A percentile compares a stretch with the other conserved stretches of the same genome.
These are phyloP conservation scores for Apiotrichum akiyoshidainum DNA, from an alignment of 1,284 basidiomycete species.

Conservation along the genomic window DNA sequence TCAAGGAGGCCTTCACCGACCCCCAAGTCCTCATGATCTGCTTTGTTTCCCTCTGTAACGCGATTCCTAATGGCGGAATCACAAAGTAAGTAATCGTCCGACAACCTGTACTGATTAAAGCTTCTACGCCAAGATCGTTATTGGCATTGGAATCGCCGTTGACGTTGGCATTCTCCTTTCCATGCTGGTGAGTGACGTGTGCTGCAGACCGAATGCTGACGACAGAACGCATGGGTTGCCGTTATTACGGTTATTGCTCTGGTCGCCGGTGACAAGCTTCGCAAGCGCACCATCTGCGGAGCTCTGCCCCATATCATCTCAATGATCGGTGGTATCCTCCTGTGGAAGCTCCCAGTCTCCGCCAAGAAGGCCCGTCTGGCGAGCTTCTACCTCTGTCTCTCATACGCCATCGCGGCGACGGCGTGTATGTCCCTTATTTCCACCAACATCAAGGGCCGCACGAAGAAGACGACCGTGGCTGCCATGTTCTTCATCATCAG, in stretches of 20 bases:
- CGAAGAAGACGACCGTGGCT: conserved; percentile 22
- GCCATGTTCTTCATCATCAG: conserved; percentile 19
- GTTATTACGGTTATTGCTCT: not conserved
- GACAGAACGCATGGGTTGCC: too few species aligned
- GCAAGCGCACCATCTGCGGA: conserved; percentile 16
- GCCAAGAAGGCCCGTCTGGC: not conserved
- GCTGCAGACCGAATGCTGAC: not conserved
- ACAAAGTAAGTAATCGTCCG: not conserved
- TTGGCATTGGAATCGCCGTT: conserved; percentile 18
- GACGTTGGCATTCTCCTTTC: conserved; percentile 17
- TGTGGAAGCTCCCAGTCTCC: not conserved
- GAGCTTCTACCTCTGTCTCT: not conserved
- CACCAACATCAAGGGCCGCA: conserved; percentile 21
- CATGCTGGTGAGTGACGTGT: conserved; percentile 11
- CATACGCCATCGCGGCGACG: not conserved
- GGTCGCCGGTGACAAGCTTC: conserved; percentile 12
- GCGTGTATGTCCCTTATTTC: not conserved
- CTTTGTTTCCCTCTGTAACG: conserved; percentile 10
- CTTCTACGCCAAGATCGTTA: conserved; percentile 26
- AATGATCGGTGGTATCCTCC: conserved; percentile 6
- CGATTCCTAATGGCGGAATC: conserved; percentile 12
- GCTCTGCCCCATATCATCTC: conserved; percentile 12
- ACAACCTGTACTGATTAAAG: not conserved
- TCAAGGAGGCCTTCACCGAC: conserved; percentile 29
- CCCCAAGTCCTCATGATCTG: conserved; percentile 5